Base-by-base conservation (phyloP, 164 flowering plant species). In the Echeveria elegans region DNA sequence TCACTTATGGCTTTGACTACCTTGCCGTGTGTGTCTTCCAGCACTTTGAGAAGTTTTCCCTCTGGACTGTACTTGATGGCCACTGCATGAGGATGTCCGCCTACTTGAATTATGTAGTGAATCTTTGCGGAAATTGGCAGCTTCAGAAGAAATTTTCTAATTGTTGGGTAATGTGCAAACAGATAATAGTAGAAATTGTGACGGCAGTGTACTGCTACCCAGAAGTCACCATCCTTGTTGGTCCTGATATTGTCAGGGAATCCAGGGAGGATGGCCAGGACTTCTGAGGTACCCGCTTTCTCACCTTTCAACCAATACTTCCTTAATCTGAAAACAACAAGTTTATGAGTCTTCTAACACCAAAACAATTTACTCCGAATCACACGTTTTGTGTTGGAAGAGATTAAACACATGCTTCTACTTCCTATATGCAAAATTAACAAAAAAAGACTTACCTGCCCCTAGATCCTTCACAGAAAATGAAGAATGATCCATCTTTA, bases 301-400 rank as follows among this genome's bases (percentile, higher is more conserved):
- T 87, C 89, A 21, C 96, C 96, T 76, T 88, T 90, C 80, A 92
- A 70, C 96, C 95, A 92, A 63, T 83, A 88, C 76, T 78, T 86
- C 21, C 73, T 72, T 63, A 90, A 77, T 74, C 98, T 93, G 68
- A 58, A 74, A 12, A n/a, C 48, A 30, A 8, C 28, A 61, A n/a
- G n/a, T 6, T 29, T 18, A 8, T 26, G 32, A 29, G 56, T 5
- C 19, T 16, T n/a, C 16, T 19, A 21, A 36, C 15, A 30, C n/a
- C 38, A 61, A 18, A 18, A 31, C 14, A 0, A 8, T 31, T 31
- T 18, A 21, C 16, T 23, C 28, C 1, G 21, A 50, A n/a, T 50
- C 56, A 21, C 40, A 26, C 31, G 21, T 21, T 21, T 50, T 23
- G 10, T n/a, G 56, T 1, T 26, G 18, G 31, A 16, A 53, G 31